Base-by-base conservation (phyloP, 805 yeast genomes). In the Hanseniaspora mollemarum region DNA sequence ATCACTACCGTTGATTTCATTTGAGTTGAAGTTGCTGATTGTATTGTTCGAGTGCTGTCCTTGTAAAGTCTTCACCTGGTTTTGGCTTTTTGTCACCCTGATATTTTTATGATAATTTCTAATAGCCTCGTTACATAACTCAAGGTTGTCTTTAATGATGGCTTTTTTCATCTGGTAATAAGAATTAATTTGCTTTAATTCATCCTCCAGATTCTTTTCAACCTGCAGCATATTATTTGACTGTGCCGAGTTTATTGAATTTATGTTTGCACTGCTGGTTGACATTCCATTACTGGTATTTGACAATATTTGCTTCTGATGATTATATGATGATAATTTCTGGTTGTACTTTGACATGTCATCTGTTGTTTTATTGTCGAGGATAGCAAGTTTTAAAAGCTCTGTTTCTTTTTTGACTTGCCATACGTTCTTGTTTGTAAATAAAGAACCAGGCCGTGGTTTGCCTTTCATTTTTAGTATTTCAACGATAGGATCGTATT, bases 391-490 rank as follows among this genome's bases (percentile, higher is more conserved):
- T 19, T 46, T 46, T 19, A 29, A 12, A 7, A 41, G 22, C 25
- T 46, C 51, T 26, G 51, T 35, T 21, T 46, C 51, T 33, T 46
- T 46, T 22, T 39, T 46, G 12, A 46, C 19, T 13, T 31, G 40
- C 51, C 51, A 46, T 9, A 46, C 18, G 15, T 18, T 39, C 21
- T 46, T 46, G 33, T 39, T 39, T 12, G 51, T 46, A 22, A 22
- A 46, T 1, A 46, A 25, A 21, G 19, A 13, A 18, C 39, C 40
- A 5, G 44, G 44, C 32, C 44, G 39, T 22, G 51, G 51, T 13
- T 46, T 46, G 5, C 51, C 51, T 31, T 32, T 41, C 51, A 46
- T 46, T 26, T 39, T 38, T 29, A 46, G 26, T 19, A 46, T 41
- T 16, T 33, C 44, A 25, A 19, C n/a, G 8, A 7, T 21, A 6